Conservation (phyloP, 2,329 filamentous ascomycete species). For the Tolypocladium tundrense region DNA sequence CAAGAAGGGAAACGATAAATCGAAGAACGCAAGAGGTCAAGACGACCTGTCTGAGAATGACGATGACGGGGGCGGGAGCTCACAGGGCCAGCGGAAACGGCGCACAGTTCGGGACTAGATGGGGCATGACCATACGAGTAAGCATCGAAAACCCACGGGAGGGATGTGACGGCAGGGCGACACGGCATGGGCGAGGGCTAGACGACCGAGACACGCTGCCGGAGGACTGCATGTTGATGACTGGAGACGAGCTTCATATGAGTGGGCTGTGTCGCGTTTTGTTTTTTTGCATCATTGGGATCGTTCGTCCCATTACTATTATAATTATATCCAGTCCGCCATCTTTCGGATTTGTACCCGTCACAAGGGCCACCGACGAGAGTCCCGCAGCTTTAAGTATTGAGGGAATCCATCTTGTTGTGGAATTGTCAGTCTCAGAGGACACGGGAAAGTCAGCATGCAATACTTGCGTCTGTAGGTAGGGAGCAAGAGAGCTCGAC, state of each 20-base stretch:
- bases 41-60: conserved; percentile 9
- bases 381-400: neutral
- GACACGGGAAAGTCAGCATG: neutral
- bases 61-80: conserved; percentile 6
- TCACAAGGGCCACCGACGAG: neutral
- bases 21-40: conserved; percentile 9
- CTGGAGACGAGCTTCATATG: neutral
- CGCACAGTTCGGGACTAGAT: conserved; percentile 5
- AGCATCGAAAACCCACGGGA: neutral
- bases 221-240: neutral
- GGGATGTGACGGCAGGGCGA: neutral
- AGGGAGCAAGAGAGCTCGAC: neutral
- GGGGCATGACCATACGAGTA: neutral
- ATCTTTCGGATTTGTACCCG: neutral
- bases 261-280: neutral
- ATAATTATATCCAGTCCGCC: neutral
- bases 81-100: conserved; percentile 5
- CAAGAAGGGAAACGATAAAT: conserved; percentile 72
- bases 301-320: neutral
- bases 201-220: neutral
- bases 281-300: neutral
- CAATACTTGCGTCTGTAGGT: neutral
- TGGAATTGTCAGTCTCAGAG: neutral
- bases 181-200: neutral
- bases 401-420: neutral